A percentile compares a stretch with the other conserved stretches of the same genome.
phyloP scores from a whole-genome alignment of 2,329 filamentous ascomycete genomes.

The Fusarium equiseti region DNA sequence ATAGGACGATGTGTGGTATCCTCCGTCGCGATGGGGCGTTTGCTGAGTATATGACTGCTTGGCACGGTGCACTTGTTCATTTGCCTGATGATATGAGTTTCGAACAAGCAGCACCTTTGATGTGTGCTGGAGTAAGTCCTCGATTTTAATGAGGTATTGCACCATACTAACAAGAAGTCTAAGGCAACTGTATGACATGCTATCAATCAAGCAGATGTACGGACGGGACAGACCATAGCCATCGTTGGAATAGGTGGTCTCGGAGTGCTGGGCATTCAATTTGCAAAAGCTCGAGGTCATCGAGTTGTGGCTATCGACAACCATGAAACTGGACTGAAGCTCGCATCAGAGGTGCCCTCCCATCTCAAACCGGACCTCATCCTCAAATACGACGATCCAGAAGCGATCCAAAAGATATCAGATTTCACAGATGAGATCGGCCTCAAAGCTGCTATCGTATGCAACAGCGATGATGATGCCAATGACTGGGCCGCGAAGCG shows the following conservation, averaged over 20 bases:
- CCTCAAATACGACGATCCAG: constrained; percentile 10
- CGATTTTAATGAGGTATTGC: not conserved
- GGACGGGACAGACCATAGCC: constrained; percentile 15
- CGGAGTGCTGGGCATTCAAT: constrained; percentile 45
- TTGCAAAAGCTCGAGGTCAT: constrained; percentile 47
- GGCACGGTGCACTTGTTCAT: constrained; percentile 25
- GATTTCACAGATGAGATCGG: constrained; percentile 34
- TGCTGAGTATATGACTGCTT: constrained; percentile 36
- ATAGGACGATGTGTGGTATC: constrained; percentile 36
- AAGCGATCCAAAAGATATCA: constrained; percentile 20
- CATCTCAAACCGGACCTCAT: constrained; percentile 35
- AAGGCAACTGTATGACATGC: constrained; percentile 40
- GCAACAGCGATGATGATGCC: constrained; percentile 25
- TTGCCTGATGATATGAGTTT: constrained; percentile 29
- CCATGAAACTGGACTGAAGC: constrained; percentile 20
- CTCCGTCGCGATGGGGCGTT: constrained; percentile 26
- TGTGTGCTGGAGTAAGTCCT: constrained; percentile 32
- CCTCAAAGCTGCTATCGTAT: constrained; percentile 31
- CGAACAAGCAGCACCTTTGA: constrained; percentile 37
- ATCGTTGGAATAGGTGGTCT: constrained; percentile 46
- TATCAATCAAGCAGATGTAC: constrained; percentile 21
- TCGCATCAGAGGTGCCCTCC: constrained; percentile 35
- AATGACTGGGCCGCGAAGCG: constrained; percentile 36
- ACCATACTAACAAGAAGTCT: not conserved
- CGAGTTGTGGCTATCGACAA: constrained; percentile 47